Conservation (phyloP, 2,329 filamentous ascomycete species). For the Epichloe sibirici region DNA sequence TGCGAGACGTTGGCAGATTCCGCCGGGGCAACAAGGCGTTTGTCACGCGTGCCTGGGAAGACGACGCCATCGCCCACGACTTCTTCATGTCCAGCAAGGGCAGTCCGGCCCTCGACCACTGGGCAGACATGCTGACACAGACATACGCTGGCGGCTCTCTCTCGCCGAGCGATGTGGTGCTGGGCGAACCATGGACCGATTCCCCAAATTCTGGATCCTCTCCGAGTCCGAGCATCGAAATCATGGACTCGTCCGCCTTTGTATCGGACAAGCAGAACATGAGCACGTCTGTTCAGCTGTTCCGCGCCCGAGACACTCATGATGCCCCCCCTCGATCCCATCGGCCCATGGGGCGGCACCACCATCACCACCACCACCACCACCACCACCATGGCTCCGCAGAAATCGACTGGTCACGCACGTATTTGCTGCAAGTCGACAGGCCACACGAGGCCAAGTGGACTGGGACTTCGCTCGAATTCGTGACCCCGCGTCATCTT, state of each 20-base stretch:
- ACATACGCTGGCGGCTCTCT: background rate
- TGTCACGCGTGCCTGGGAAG: background rate
- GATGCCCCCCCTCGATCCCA: background rate
- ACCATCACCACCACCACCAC: too few relatives aligned
- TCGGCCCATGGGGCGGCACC: background rate
- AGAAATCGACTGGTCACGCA: background rate
- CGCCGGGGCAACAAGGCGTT: conserved; percentile 3
- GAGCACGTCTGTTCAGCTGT: background rate
- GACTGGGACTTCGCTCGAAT: background rate
- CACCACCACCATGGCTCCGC: background rate
- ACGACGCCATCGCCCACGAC: background rate
- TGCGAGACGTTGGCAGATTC: conserved; percentile 7
- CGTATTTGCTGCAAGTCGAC: background rate
- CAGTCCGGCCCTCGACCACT: background rate
- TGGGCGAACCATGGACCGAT: background rate
- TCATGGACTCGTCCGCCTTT: background rate
- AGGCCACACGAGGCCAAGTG: background rate
- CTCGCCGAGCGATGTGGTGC: background rate
- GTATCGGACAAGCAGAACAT: background rate
- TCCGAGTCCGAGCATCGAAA: background rate
- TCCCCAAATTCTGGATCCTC: too few relatives aligned
- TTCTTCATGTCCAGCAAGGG: conserved; percentile 1
- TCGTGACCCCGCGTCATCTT: background rate
- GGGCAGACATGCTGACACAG: background rate
- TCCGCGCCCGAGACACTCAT: background rate